Base-by-base conservation (phyloP, 306 rosid genomes). In the Dalbergia oliveri region DNA sequence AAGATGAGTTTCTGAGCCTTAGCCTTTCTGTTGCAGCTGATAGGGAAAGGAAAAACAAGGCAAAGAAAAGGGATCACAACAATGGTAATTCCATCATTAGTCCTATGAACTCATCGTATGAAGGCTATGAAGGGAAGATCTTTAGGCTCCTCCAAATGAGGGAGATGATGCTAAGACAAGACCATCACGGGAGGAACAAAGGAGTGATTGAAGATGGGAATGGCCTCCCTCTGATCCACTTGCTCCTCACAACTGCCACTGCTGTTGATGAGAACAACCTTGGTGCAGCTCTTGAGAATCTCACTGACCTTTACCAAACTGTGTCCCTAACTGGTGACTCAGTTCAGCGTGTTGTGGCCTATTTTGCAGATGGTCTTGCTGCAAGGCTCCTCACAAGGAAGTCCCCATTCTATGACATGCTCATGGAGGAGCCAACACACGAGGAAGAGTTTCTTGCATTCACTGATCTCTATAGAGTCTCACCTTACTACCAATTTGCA, bases 401-500 rank as follows among this genome's bases (percentile, higher is more conserved):
- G 47, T 91, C 95, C 0, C 93, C 93, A 3, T 87, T 89, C 83
- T 89, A 79, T 26, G 89, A 86, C 73, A 82, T 84, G 89, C 82
- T 91, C 66, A 82, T 81, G 84, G 89, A 87, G 64, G 87, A 87
- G 7, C 95, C 95, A 0, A 87, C 93, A 0, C 4, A 12, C 0
- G 90, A 82, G 5, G 93, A 89, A 51, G 85, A 84, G 72, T 89
- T 91, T 18, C 75, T 83, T 0, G 89, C 93, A 4, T 91, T 87
- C 70, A 91, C 87, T 0, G 83, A 84, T 39, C 87, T 91, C 56
- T 91, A 91, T 57, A 57, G 87, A 23, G 93, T 82, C 8, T 91
- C 95, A 4, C 95, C 95, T 0, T 89, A 80, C 63, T 86, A 84
- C 84, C 95, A 91, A 33, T 91, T 91, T 51, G 95, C 95, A n/a